Percentiles rank a stretch among this genome's conserved stretches.
Conservation (phyloP, 495 filamentous ascomycete species). For the Lepidopterella palustris region DNA sequence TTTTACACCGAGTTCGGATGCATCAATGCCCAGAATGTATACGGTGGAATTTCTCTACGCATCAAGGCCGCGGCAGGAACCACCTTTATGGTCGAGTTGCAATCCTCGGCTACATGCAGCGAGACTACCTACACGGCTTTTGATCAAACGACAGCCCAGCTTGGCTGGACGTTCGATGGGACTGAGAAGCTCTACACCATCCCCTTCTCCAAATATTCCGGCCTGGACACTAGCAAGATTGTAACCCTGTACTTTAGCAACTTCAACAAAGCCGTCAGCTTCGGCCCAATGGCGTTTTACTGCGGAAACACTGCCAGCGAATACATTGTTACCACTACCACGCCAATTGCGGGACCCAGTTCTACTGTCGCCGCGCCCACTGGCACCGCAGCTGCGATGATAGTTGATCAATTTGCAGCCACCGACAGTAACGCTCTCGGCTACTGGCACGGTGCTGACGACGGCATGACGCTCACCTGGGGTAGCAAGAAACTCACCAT, state of each 20-base stretch:
- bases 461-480: slow-evolving; percentile 50
- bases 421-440: slow-evolving; percentile 54
- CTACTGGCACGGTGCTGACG: slow-evolving; percentile 66
- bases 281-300: slow-evolving; percentile 56
- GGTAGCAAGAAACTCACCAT: slow-evolving; percentile 49
- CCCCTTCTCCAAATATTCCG: slow-evolving; percentile 47
- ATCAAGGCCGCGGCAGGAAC: slow-evolving; percentile 51
- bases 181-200: slow-evolving; percentile 55
- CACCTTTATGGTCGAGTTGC: slow-evolving; percentile 50
- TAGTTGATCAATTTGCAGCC: slow-evolving; percentile 61
- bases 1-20: slow-evolving; percentile 56
- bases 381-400: slow-evolving; percentile 45
- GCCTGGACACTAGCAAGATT: slow-evolving; percentile 48
- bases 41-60: slow-evolving; percentile 54
- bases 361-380: slow-evolving; percentile 46
- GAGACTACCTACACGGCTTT: slow-evolving; percentile 30
- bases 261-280: slow-evolving; percentile 43
- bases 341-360: slow-evolving; percentile 36
- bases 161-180: slow-evolving; percentile 57
- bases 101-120: slow-evolving; percentile 42
- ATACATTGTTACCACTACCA: slow-evolving; percentile 43
- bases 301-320: slow-evolving; percentile 48
- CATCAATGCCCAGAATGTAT: slow-evolving; percentile 43
- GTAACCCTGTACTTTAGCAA: slow-evolving; percentile 45
- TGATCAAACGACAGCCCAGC: slow-evolving; percentile 40